phyloP scores from a whole-genome alignment of 306 rosid species.

The Fragaria ananassa region DNA sequence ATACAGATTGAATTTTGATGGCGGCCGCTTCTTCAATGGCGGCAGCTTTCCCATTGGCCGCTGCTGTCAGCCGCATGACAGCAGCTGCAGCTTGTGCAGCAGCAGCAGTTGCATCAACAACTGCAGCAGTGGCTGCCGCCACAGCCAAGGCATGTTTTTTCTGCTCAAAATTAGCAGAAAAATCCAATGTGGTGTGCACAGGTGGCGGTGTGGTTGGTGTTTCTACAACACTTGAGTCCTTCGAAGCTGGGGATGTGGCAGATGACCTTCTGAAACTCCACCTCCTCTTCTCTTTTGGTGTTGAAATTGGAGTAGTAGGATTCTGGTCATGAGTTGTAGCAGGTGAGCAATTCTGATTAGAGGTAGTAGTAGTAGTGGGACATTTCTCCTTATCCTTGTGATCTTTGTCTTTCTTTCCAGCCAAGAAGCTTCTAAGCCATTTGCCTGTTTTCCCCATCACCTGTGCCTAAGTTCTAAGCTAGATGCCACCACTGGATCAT shows the following conservation, averaged over 20 bases:
- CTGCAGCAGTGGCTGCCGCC: slow-evolving; percentile 59
- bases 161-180: slow-evolving; percentile 44
- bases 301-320: slow-evolving; percentile 50
- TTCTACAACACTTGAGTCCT: slow-evolving; percentile 41
- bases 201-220: slow-evolving; percentile 29
- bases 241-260: slow-evolving; percentile 45
- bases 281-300: slow-evolving; percentile 73
- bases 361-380: background rate
- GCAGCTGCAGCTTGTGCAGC: slow-evolving; percentile 78
- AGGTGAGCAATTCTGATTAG: slow-evolving; percentile 30
- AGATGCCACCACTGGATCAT: slow-evolving; percentile 18
- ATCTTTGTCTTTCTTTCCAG: slow-evolving; percentile 63
- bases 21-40: slow-evolving; percentile 66
- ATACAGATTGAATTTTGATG: slow-evolving; percentile 64
- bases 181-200: slow-evolving; percentile 30
- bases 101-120: slow-evolving; percentile 57
- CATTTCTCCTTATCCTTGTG: slow-evolving; percentile 41
- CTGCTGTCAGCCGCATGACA: slow-evolving; percentile 47
- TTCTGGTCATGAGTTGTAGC: slow-evolving; percentile 36
- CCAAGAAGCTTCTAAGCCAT: slow-evolving; percentile 72
- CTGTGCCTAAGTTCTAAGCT: slow-evolving; percentile 35
- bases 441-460: slow-evolving; percentile 75
- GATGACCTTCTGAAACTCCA: slow-evolving; percentile 94
- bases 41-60: slow-evolving; percentile 32
- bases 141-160: slow-evolving; percentile 65